phyloP scores from a whole-genome alignment of 805 yeast genomes.

The Komagataella populi region DNA sequence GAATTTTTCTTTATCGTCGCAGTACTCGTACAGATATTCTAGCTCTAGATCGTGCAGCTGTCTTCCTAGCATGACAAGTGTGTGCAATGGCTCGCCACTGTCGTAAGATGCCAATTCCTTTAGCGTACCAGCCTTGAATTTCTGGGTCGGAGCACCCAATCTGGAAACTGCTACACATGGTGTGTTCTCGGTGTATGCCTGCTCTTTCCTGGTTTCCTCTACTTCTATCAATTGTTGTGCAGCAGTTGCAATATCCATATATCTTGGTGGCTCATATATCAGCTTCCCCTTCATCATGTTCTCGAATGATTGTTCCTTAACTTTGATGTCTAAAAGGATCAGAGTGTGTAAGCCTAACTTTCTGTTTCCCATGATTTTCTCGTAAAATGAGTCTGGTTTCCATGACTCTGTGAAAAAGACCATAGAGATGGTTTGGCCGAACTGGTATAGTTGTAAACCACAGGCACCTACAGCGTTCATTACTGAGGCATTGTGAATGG shows the following conservation, averaged over 20 bases:
- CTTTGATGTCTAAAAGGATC: slow-evolving; percentile 82
- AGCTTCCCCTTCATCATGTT: slow-evolving; percentile 87
- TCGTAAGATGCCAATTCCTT: slow-evolving; percentile 69
- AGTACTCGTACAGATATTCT: slow-evolving; percentile 71
- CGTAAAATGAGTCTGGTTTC: slow-evolving; percentile 94
- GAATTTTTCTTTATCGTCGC: slow-evolving; percentile 43
- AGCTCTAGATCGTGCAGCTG: slow-evolving; percentile 88
- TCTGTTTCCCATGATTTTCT: slow-evolving; percentile 80
- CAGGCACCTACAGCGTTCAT: slow-evolving; percentile 99
- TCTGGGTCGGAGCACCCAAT: slow-evolving; percentile 75
- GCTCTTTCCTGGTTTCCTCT: slow-evolving; percentile 63
- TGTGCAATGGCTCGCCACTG: slow-evolving; percentile 90
- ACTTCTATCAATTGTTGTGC: slow-evolving; percentile 80
- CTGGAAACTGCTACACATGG: slow-evolving; percentile 93
- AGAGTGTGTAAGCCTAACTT: slow-evolving; percentile 85
- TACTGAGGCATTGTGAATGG: slow-evolving; percentile 89
- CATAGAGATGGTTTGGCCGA: slow-evolving; percentile 94
- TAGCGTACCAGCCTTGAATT: slow-evolving; percentile 75
- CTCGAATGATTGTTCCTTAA: slow-evolving; percentile 90
- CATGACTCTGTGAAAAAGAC: slow-evolving; percentile 92
- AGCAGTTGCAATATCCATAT: slow-evolving; percentile 86
- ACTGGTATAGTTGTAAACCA: slow-evolving; percentile 87
- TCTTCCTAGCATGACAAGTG: slow-evolving; percentile 82
- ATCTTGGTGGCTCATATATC: slow-evolving; percentile 93
- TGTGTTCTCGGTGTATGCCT: slow-evolving; percentile 73